phyloP scores from a whole-genome alignment of 2,329 filamentous ascomycete genomes.

The Canariomyces notabilis region DNA sequence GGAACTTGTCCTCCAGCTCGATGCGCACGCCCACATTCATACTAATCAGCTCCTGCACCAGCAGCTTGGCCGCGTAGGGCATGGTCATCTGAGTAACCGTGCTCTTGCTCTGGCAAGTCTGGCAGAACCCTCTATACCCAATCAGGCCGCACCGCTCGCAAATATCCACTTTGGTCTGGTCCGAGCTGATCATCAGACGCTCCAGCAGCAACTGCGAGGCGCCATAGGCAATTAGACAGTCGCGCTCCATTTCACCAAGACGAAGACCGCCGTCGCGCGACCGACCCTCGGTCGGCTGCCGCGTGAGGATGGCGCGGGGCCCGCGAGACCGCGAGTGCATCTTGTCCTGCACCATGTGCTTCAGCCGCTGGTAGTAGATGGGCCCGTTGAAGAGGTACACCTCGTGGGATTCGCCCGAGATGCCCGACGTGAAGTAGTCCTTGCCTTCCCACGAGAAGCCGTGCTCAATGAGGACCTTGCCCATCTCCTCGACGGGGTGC shows the following conservation, averaged over 20 bases:
- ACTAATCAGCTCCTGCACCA: conserved; percentile 92
- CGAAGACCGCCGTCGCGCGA: conserved; percentile 88
- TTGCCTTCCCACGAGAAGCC: conserved; percentile 98
- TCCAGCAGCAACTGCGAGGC: conserved; percentile 89
- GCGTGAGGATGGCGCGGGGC: conserved; percentile 83
- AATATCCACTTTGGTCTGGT: conserved; percentile 86
- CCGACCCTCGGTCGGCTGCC: conserved; percentile 93
- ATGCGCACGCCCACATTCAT: conserved; percentile 98
- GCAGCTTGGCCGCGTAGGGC: conserved; percentile 92
- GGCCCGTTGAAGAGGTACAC: conserved; percentile 98
- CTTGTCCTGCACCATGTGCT: conserved; percentile 99
- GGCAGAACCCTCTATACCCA: conserved; percentile 91
- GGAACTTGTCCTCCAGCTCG: conserved; percentile 92
- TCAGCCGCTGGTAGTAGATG: conserved; percentile 98
- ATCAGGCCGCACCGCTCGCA: conserved; percentile 93
- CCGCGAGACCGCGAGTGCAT: conserved; percentile 95
- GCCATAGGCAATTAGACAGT: conserved; percentile 95
- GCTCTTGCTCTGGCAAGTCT: conserved; percentile 80
- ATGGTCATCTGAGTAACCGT: conserved; percentile 90
- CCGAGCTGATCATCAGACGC: conserved; percentile 88
- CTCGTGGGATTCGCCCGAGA: conserved; percentile 88
- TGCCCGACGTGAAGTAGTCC: conserved; percentile 90
- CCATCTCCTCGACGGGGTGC: conserved; percentile 84
- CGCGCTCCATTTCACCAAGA: conserved; percentile 97
- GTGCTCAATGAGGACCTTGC: conserved; percentile 72